Percentiles rank a stretch among this genome's conserved stretches.
These are phyloP conservation scores for Yarrowia alimentaria DNA, from an alignment of 805 yeast species.

Conservation along the genomic window DNA sequence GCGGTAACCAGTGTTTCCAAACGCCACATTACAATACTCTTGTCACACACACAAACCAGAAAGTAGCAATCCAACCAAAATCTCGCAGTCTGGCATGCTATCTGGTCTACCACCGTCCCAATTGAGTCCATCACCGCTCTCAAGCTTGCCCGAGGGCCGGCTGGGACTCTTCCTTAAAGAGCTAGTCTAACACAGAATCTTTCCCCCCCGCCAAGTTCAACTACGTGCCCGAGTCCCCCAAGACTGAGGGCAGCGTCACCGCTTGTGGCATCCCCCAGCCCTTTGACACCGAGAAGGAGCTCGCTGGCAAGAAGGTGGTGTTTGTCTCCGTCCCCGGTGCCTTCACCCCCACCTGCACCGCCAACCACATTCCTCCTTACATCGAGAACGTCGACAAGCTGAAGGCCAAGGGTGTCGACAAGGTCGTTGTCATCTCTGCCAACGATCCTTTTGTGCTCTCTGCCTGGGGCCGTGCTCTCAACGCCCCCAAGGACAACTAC, in stretches of 20 bases:
- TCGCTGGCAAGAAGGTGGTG: slow-evolving; percentile 53
- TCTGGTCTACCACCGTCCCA: no score
- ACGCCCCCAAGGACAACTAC: slow-evolving; percentile 41
- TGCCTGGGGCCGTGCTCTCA: slow-evolving; percentile 62
- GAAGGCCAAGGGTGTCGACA: slow-evolving; percentile 59
- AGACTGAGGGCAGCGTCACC: slow-evolving; percentile 34
- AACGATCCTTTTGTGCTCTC: slow-evolving; percentile 70
- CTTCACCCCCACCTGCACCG: slow-evolving; percentile 79
- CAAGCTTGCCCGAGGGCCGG: no score
- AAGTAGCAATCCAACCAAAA: no score
- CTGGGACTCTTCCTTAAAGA: no score
- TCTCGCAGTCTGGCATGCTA: no score
- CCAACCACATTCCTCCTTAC: slow-evolving; percentile 69
- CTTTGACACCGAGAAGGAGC: slow-evolving; percentile 41
- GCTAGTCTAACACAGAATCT: slow-evolving; percentile 23
- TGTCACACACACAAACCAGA: no score
- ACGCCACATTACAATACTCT: not conserved
- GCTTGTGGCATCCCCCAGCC: slow-evolving; percentile 44
- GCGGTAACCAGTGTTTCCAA: not conserved
- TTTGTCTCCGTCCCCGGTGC: slow-evolving; percentile 84
- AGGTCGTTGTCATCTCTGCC: slow-evolving; percentile 59
- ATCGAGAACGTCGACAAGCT: slow-evolving; percentile 51
- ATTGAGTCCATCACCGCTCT: no score
- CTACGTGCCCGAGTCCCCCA: slow-evolving; percentile 41
- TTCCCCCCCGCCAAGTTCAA: slow-evolving; percentile 33